Percentiles rank a stretch among this genome's conserved stretches.
These are phyloP conservation scores for Boletus sp. DNA, from an alignment of 768 basidiomycete genomes.

Conservation along the genomic window DNA sequence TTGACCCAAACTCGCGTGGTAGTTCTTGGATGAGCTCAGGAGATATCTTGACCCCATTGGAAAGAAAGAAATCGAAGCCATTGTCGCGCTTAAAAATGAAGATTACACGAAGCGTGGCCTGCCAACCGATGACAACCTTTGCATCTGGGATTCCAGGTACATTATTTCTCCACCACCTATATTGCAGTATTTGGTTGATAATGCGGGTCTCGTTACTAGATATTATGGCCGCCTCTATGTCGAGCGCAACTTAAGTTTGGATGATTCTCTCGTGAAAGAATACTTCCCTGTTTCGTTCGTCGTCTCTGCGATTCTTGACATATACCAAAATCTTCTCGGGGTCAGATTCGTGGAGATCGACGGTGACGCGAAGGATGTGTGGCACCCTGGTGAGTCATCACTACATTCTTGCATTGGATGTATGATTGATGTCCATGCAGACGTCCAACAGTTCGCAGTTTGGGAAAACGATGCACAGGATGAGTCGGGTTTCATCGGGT, in stretches of 20 bases:
- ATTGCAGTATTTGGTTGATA: neutral
- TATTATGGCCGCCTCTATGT: constrained; percentile 39
- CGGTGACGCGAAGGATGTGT: constrained; percentile 56
- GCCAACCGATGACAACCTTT: constrained; percentile 66
- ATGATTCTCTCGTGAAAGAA: constrained; percentile 75
- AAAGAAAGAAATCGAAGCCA: constrained; percentile 56
- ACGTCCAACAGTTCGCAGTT: constrained; percentile 78
- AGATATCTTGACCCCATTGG: constrained; percentile 70
- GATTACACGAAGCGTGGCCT: constrained; percentile 58
- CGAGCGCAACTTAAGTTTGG: constrained; percentile 61
- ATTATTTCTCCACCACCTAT: constrained; percentile 12
- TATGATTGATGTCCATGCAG: constrained; percentile 30
- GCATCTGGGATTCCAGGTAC: constrained; percentile 80
- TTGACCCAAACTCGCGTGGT: neutral
- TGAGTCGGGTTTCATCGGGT: constrained; percentile 70
- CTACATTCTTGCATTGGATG: neutral
- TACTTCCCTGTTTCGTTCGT: constrained; percentile 84
- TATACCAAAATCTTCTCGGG: constrained; percentile 77
- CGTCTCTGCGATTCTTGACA: constrained; percentile 71
- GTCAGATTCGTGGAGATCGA: constrained; percentile 58
- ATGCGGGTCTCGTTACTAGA: constrained; percentile 5
- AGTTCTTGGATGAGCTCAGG: constrained; percentile 78
- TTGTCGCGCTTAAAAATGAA: constrained; percentile 70
- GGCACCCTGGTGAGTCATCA: constrained; percentile 65
- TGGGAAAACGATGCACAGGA: constrained; percentile 77